Percentiles rank a stretch among this genome's conserved stretches.
Conservation (phyloP, 768 basidiomycete genomes). For the Gloeopeniophorella convolvens region DNA sequence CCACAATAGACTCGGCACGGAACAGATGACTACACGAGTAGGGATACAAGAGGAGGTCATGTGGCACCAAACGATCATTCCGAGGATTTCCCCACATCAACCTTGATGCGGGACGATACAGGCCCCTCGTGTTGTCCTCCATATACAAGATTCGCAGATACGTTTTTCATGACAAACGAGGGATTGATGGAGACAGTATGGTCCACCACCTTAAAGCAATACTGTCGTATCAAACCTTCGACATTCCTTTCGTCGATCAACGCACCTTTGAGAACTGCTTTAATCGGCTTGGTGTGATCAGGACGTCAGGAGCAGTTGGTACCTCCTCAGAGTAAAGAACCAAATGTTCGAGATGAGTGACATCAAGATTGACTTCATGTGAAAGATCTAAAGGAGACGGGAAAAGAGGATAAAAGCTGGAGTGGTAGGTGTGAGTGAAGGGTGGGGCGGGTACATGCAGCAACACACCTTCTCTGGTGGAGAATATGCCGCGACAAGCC, state of each 20-base stretch:
- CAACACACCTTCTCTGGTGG: conserved; percentile 72
- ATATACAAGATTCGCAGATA: conserved; percentile 41
- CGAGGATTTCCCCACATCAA: conserved; percentile 10
- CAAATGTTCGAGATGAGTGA: conserved; percentile 63
- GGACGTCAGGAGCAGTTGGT: conserved; percentile 65
- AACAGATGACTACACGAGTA: too few species aligned
- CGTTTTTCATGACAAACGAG: conserved; percentile 60
- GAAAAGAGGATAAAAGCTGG: conserved; percentile 92
- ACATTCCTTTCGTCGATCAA: conserved; percentile 1
- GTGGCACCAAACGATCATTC: too few species aligned
- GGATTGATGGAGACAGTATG: conserved; percentile 81
- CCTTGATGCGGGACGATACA: conserved; percentile 10
- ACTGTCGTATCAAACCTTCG: conserved; percentile 45
- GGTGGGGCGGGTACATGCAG: background rate
- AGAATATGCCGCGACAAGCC: conserved; percentile 74
- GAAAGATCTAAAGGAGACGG: conserved; percentile 72
- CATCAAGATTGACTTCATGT: conserved; percentile 83
- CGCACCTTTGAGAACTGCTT: conserved; percentile 86
- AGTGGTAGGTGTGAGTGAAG: background rate
- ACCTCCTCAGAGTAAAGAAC: conserved; percentile 26
- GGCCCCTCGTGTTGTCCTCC: conserved; percentile 8
- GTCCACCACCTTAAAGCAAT: conserved; percentile 58
- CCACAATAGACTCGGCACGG: too few species aligned
- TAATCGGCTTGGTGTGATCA: conserved; percentile 82
- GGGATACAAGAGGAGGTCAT: too few species aligned